Percentiles rank a stretch among this genome's conserved stretches.
These are phyloP conservation scores for Castanopsis chinensis DNA, from an alignment of 306 rosid genomes.

Conservation along the genomic window DNA sequence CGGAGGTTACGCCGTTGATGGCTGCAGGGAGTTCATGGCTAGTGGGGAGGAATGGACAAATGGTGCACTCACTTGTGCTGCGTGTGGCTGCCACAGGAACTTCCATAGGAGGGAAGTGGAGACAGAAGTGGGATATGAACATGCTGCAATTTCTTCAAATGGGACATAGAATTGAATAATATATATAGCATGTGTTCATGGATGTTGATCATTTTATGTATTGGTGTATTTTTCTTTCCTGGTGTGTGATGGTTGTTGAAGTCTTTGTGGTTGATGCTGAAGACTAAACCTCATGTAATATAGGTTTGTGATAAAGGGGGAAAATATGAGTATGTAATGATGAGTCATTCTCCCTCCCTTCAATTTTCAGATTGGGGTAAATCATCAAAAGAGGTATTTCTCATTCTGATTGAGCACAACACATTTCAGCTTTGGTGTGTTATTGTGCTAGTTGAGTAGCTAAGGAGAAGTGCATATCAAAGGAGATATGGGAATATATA, in stretches of 20 bases:
- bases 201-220: neutral
- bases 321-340: neutral
- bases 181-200: neutral
- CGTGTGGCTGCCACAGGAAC: constrained; percentile 89
- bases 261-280: neutral
- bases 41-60: constrained; percentile 57
- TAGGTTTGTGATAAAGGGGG: neutral
- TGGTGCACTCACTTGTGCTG: constrained; percentile 76
- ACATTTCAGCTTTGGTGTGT: neutral
- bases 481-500: neutral
- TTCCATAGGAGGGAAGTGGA: constrained; percentile 70
- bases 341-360: neutral
- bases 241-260: constrained; percentile 11
- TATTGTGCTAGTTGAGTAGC: neutral
- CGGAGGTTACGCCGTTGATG: constrained; percentile 89
- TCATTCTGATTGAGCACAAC: neutral
- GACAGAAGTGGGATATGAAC: constrained; percentile 47
- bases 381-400: neutral
- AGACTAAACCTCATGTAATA: neutral
- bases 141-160: constrained; percentile 49
- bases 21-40: constrained; percentile 93
- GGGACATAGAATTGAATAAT: constrained; percentile 19
- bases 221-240: constrained; percentile 19
- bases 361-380: neutral
- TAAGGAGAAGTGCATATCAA: neutral